These are phyloP conservation scores for Fremontodendron californicum DNA, from an alignment of 345 rosid species.

Conservation along the genomic window DNA sequence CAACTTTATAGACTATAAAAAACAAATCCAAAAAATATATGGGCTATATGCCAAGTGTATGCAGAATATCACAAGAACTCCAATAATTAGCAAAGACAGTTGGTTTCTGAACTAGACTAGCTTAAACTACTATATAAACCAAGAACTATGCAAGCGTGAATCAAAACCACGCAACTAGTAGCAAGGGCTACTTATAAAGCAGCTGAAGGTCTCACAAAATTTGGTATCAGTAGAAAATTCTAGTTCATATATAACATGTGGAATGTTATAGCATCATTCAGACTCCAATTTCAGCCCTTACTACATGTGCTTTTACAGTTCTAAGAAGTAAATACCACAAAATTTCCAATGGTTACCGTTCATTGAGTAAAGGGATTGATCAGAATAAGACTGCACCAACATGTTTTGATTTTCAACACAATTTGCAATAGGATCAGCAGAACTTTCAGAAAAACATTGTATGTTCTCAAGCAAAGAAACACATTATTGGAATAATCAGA, in stretches of 20 bases:
- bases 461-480: neutral
- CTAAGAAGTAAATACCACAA: no score
- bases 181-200: neutral
- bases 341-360: neutral
- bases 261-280: neutral
- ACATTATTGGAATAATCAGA: neutral
- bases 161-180: neutral
- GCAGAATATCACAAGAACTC: neutral
- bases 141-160: neutral
- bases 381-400: neutral
- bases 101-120: neutral
- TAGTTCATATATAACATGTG: neutral
- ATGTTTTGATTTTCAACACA: neutral
- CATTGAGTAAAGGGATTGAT: neutral
- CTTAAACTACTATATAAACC: neutral
- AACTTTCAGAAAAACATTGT: neutral
- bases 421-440: neutral
- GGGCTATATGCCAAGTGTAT: neutral
- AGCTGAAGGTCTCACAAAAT: neutral
- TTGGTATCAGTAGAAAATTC: neutral
- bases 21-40: neutral
- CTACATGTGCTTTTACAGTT: neutral
- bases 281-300: neutral
- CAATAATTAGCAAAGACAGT: neutral
- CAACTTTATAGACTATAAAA: neutral